Conservation (phyloP, 2,329 filamentous ascomycete species). For the Alternaria arbusti region DNA sequence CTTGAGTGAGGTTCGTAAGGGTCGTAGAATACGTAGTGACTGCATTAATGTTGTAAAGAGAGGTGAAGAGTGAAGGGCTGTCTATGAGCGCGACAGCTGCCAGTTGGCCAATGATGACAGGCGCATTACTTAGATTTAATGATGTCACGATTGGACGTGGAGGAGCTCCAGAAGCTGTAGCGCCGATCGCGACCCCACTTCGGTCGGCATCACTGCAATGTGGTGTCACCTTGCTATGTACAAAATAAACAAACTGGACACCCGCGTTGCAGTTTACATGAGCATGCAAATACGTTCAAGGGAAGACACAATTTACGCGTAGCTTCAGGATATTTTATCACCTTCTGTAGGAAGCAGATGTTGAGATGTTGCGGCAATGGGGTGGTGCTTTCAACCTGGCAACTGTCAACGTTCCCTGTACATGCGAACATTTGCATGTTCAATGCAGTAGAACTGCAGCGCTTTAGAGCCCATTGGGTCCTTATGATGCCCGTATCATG, state of each 20-base stretch:
- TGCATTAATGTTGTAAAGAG: constrained; percentile 29
- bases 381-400: neutral
- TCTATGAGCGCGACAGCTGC: constrained; percentile 10
- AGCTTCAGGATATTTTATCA: too few species aligned
- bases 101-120: constrained; percentile 13
- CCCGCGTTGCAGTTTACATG: neutral
- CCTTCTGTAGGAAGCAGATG: neutral
- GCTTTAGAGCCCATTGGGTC: neutral
- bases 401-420: neutral
- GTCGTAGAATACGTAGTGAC: constrained; percentile 30
- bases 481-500: neutral
- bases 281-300: too few species aligned
- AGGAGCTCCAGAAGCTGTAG: neutral
- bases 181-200: neutral
- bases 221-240: neutral
- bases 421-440: neutral
- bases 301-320: too few species aligned
- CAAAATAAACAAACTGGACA: neutral
- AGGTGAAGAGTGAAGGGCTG: neutral
- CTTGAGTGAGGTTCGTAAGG: constrained; percentile 30
- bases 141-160: constrained; percentile 20
- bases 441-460: neutral
- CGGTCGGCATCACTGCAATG: neutral
- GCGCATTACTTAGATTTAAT: constrained; percentile 12
- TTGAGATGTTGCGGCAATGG: neutral